A percentile compares a stretch with the other conserved stretches of the same genome.
Evolutionary conservation across 2,329 filamentous ascomycete species (phyloP).

Genomic region (Phyllosticta ampelicida): DNA sequence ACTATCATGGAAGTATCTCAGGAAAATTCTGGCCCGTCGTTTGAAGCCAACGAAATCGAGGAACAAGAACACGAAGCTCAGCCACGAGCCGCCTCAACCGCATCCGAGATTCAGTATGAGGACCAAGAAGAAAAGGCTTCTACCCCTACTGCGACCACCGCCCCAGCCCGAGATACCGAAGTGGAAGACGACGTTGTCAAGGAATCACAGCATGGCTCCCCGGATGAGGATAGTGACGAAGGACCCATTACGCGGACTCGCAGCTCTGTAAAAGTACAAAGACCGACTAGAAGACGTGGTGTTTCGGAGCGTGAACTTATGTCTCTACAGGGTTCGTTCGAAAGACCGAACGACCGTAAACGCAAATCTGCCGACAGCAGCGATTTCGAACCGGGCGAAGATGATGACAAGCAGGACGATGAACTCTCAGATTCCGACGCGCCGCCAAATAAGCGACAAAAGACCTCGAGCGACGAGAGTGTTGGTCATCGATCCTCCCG

Average conservation of each 20-base stretch:
- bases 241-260: slow-evolving; percentile 41
- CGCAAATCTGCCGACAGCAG: slow-evolving; percentile 41
- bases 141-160: background rate
- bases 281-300: background rate
- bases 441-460: slow-evolving; percentile 30
- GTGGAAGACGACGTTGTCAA: slow-evolving; percentile 28
- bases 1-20: slow-evolving; percentile 45
- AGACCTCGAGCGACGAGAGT: slow-evolving; percentile 21
- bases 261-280: slow-evolving; percentile 20
- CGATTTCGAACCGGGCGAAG: slow-evolving; percentile 51
- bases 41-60: slow-evolving; percentile 20
- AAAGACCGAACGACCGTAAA: slow-evolving; percentile 15
- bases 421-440: slow-evolving; percentile 42
- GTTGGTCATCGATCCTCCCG: background rate
- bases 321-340: background rate
- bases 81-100: background rate
- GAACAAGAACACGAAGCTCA: background rate
- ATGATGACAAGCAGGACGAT: slow-evolving; percentile 43
- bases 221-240: slow-evolving; percentile 42
- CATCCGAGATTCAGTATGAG: slow-evolving; percentile 6
- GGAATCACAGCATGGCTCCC: slow-evolving; percentile 27
- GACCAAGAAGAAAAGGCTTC: background rate
- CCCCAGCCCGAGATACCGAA: background rate
- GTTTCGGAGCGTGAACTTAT: background rate
- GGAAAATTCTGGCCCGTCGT: slow-evolving; percentile 29